Base-by-base conservation (phyloP, 331 rosid species). In the Cydonia oblonga region DNA sequence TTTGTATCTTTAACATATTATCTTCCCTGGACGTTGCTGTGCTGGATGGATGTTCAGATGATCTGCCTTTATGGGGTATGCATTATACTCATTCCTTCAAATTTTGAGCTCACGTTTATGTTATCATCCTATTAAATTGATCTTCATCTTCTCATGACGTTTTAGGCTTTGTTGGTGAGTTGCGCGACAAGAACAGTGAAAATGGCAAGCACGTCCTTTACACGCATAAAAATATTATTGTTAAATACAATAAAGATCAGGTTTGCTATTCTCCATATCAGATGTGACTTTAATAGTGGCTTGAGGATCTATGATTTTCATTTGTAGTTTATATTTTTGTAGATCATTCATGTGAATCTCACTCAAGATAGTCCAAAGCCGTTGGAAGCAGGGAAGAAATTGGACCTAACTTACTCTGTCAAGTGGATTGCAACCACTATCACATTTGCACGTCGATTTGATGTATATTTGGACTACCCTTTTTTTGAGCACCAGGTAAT, bases 31-130 rank as follows among this genome's bases (percentile, higher is more conserved):
- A 81, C 69, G 68, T 76, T 5, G 72, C 81, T 64, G 76, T 66
- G 83, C 76, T 61, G 77, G 76, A 76, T 77, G 46, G 83, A 79
- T 73, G 75, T 81, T 73, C 97, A 95, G 99, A 95, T 83, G 99
- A 95, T 80, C 92, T 95, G 57, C 99, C 99, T 71, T 78, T 95
- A 71, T 91, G 97, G 97, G 96, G 99, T 95, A 91, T 75, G 89
- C 78, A 53, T 66, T 74, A 44, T 19, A 58, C 76, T 80, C 40
- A 24, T 81, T 76, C 70, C 23, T 71, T 74, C 65, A 33, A 35
- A 24, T 57, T 73, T 69, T 67, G 28, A 35, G 49, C 63, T 73
- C 66, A 25, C 24, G 51, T 2, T 5, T 25, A 30, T 57, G 49
- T 24, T 69, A 60, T 64, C 49, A 30, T 56, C 16, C 81, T 70